Evolutionary conservation across 345 rosid species (phyloP), one percentile per base, ranked within the genome.

Genomic region (Eucalyptus pumila): DNA sequence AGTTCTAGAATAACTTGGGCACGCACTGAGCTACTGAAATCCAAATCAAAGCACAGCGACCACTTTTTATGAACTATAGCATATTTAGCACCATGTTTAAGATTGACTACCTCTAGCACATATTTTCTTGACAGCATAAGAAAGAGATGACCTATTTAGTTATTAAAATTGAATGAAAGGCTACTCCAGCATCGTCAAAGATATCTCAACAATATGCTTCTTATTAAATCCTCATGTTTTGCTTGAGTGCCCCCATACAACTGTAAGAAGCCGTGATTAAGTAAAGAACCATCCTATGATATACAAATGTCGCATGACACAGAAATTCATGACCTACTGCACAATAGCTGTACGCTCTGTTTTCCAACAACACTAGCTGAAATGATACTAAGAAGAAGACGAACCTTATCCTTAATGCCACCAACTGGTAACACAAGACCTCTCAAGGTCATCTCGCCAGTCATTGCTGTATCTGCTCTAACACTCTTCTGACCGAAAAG

Each of bases 401-500:
- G 62, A 91, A 95, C 99, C 98, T 98, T 98, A 86, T 98, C 99
- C 94, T 98, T 98, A 89, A 98, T 89, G 86, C 99, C 99, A 45
- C 99, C 99, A 91, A 98, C 99, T 42, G 99, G 99, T 88, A 98
- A 94, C 65, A 98, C 97, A 49, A 98, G 98, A 87, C 99, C 99
- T 92, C 99, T 94, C 94, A 98, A 91, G 65, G 99, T 98, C 96
- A 97, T 98, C 92, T 98, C 99, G 69, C 99, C 99, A 3, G 99
- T 98, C 99, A 98, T 98, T 91, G 99, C 99, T 86, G 99, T 98
- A 92, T 97, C 99, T 89, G 99, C 97, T 94, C 99, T 94, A 48
- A 94, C 96, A 89, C 95, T 94, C 94, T 93, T 96, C 93, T 93
- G 96, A 91, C 97, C 93, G 87, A 98, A 95, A 69, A 98, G 90